Base-by-base conservation (phyloP, 2,329 filamentous ascomycete genomes). In the Colletotrichum falcatum region DNA sequence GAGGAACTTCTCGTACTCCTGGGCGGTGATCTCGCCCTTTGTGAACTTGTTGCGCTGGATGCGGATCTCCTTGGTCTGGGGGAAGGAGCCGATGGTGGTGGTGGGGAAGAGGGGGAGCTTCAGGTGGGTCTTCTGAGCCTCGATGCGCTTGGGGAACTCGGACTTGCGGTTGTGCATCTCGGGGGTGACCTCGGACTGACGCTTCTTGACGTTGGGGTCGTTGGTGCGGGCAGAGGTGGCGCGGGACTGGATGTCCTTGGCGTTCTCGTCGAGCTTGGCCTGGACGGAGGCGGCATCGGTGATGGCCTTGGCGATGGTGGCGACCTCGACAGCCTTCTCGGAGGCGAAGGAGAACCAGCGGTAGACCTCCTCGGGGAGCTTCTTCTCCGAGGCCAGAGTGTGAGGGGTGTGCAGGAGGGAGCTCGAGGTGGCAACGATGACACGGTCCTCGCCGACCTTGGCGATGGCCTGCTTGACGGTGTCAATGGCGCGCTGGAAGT, bases 21-120 rank as follows among this genome's bases (percentile, higher is more conserved):
- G 89, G 77, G 91, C 88, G 61, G 92, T 95, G 84, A 99, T 98
- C 85, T 98, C 95, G 81, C 92, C 93, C 92, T 99, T 99, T 89
- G 95, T 97, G 88, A 98, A 94, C 89, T 96, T 97, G 90, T 96
- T 97, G 80, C 96, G 93, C 86, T 95, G 91, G 78, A 97, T 86
- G 86, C 96, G 94, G 86, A 99, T 99, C 84, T 98, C 94, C 89
- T 95, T 95, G 83, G 96, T 99, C 89, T 99, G 96, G 77, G 96
- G 96, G 93, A 99, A 99, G 68, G 95, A 98, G 77, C 96, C 96
- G 76, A 99, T 99, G 82, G 96, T 99, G 83, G 96, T 99, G 81
- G 96, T 99, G 74, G 96, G 96, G 93, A 99, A 99, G 75, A 95
- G 88, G 77, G 96, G 96, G 72, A 99, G 93, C 81, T 93, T 95